Evolutionary conservation across 2,329 filamentous ascomycete genomes (phyloP), one percentile per base, ranked within the genome.

Genomic region (Apiospora marii): DNA sequence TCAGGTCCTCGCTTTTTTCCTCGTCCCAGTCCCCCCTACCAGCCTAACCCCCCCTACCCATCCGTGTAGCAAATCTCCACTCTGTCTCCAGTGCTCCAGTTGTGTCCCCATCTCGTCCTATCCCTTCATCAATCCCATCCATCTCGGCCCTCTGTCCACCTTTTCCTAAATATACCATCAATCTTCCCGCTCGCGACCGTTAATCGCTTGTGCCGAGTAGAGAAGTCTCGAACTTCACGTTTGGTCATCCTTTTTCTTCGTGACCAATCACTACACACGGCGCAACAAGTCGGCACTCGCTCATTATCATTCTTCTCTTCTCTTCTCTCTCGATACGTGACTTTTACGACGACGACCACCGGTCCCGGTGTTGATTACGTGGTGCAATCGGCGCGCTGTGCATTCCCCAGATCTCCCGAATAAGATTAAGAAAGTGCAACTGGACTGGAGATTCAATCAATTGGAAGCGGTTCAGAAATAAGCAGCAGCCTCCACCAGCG

Each of bases 161-260:
- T 64, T 64, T 61, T 64, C 58, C 58, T 64, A 64, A 64, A 64
- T 64, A 64, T 64, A 64, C 58, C 58, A 64, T 64, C 58, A 64
- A 24, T 64, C 58, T 64, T 64, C 58, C 58, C 58, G 58, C 58
- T 64, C 58, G 58, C 58, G 58, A 64, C 58, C 19, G 34, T 41
- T 41, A 64, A 37, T 64, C 58, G 58, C 58, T 37, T 64, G 53
- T 61, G 58, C 58, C 58, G 58, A 64, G 58, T 64, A 64, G 58
- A 64, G 58, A 64, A 64, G 58, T 64, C 34, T 64, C 58, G 58
- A 58, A 34, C 58, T 64, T 64, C 58, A 64, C 58, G 34, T 64
- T 64, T 22, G 34, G 22, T 64, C 53, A 22, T 64, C 19, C 8
- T n/a, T n/a, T 41, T 41, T 34, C 19, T n/a, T 30, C 30, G 5